phyloP scores from a whole-genome alignment of 495 filamentous ascomycete species.

The Cetradonia linearis region DNA sequence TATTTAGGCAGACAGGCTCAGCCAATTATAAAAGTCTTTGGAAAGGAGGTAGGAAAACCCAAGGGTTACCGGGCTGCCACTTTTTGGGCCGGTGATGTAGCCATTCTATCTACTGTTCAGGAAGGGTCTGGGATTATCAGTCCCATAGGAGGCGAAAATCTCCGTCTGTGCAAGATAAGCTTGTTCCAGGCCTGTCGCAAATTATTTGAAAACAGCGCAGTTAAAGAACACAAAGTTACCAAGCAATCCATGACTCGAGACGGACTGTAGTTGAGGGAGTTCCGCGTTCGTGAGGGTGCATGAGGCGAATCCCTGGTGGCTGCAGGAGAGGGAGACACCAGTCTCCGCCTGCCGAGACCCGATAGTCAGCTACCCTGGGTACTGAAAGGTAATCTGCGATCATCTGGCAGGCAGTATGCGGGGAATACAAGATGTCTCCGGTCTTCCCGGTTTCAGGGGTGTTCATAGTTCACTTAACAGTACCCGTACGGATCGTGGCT shows the following conservation, averaged over 20 bases:
- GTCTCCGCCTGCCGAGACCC: neutral
- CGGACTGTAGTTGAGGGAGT: neutral
- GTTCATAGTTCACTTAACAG: neutral
- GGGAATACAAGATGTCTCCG: neutral
- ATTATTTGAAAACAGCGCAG: neutral
- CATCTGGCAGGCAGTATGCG: neutral
- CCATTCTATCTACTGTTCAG: neutral
- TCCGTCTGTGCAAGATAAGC: neutral
- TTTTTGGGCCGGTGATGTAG: neutral
- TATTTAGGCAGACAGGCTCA: too few species aligned
- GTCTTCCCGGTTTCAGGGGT: neutral
- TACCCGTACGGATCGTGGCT: neutral
- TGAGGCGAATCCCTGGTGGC: neutral
- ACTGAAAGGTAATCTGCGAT: neutral
- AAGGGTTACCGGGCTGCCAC: neutral
- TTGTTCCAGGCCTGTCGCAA: neutral
- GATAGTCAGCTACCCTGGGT: neutral
- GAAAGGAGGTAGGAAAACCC: neutral
- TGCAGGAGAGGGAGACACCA: neutral
- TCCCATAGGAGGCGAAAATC: neutral
- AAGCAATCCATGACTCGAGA: neutral
- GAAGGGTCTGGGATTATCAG: neutral
- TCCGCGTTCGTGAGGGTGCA: neutral
- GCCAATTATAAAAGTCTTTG: too few species aligned
- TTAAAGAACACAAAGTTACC: neutral